Evolutionary conservation across 768 basidiomycete genomes (phyloP).

Genomic region (Leccinellum albellum): DNA sequence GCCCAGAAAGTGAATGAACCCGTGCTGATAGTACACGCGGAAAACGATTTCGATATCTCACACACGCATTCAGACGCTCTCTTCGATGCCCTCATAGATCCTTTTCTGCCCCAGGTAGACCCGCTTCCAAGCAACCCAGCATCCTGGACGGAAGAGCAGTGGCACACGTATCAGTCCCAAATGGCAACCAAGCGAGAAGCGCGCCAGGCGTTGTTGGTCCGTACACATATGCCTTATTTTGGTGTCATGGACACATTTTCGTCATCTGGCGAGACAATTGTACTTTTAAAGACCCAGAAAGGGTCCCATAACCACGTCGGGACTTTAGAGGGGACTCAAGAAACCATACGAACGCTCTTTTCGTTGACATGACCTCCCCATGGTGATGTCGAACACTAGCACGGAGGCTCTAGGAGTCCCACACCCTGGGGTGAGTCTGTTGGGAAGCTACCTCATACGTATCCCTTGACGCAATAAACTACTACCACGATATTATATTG

Average conservation of each 20-base stretch:
- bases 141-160: constrained; percentile 38
- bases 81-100: constrained; percentile 65
- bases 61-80: constrained; percentile 63
- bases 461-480: neutral
- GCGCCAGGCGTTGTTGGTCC: constrained; percentile 45
- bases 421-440: neutral
- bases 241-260: constrained; percentile 54
- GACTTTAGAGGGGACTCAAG: constrained; percentile 65
- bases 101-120: constrained; percentile 52
- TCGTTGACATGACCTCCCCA: constrained; percentile 7
- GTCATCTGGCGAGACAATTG: constrained; percentile 44
- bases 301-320: constrained; percentile 61
- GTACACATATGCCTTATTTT: constrained; percentile 43
- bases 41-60: constrained; percentile 72
- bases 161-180: constrained; percentile 40
- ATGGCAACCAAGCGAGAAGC: constrained; percentile 37
- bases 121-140: constrained; percentile 30
- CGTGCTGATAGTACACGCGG: constrained; percentile 70
- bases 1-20: constrained; percentile 61
- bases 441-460: neutral
- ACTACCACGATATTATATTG: neutral
- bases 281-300: constrained; percentile 51
- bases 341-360: constrained; percentile 41
- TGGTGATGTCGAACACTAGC: neutral
- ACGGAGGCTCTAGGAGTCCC: neutral